Conservation (phyloP, 2,329 filamentous ascomycete species). For the Penicillium concentricum region DNA sequence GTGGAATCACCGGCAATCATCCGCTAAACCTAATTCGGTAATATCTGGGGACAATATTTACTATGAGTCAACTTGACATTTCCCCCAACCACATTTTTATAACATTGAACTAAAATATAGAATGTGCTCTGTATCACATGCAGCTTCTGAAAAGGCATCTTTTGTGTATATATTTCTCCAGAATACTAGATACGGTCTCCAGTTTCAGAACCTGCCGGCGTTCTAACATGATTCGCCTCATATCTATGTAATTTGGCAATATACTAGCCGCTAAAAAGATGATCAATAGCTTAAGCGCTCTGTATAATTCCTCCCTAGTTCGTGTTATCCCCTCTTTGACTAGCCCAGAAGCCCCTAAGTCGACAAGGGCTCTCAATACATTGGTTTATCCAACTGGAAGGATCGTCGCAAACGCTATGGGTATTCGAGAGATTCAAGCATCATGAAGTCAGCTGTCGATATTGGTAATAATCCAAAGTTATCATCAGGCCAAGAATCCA, state of each 20-base stretch:
- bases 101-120: background rate
- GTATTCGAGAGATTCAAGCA: background rate
- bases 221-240: too few species aligned
- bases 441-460: background rate
- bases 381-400: background rate
- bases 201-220: background rate
- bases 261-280: background rate
- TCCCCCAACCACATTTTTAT: background rate
- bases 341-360: background rate
- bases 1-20: conserved; percentile 5
- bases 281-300: background rate
- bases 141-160: background rate
- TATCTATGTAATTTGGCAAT: background rate
- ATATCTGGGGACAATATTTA: conserved; percentile 11
- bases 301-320: background rate
- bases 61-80: conserved; percentile 1
- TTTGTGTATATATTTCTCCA: background rate
- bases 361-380: background rate
- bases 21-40: conserved; percentile 11
- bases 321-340: background rate
- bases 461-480: background rate
- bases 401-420: background rate
- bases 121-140: background rate
- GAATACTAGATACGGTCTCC: background rate
- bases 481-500: background rate